Evolutionary conservation across 202 grass and related monocot genomes (phyloP).

Genomic region (Carex arenaria): DNA sequence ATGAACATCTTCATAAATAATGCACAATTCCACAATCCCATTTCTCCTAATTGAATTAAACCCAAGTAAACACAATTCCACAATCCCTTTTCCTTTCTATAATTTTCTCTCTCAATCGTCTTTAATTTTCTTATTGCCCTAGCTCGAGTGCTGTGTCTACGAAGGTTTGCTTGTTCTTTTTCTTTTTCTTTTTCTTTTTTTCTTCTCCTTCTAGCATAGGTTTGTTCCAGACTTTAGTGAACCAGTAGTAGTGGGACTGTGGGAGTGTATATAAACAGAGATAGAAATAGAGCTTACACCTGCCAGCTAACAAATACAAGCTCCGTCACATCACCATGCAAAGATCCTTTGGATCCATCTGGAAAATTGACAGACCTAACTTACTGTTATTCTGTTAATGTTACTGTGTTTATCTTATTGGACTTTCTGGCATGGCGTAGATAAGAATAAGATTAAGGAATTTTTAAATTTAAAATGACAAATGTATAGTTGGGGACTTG

Average conservation of each 20-base stretch:
- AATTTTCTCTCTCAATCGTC: background rate
- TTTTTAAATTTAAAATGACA: no score
- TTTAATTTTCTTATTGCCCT: background rate
- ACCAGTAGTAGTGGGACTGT: background rate
- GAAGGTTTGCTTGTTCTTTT: background rate
- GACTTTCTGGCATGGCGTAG: background rate
- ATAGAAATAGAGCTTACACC: background rate
- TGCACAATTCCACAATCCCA: background rate
- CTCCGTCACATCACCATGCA: slow-evolving; percentile 12
- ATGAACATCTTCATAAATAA: slow-evolving; percentile 1
- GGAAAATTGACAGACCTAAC: slow-evolving; percentile 11
- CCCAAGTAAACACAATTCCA: background rate
- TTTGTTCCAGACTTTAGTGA: background rate
- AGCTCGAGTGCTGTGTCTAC: background rate
- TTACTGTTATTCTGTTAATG: background rate
- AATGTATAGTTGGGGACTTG: no score
- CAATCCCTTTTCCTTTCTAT: no score
- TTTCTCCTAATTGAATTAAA: background rate
- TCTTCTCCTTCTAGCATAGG: background rate
- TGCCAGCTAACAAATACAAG: background rate
- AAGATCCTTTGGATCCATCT: background rate
- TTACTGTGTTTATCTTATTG: background rate
- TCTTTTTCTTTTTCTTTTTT: background rate
- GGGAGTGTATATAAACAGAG: no score
- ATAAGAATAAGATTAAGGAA: no score